A percentile compares a stretch with the other conserved stretches of the same genome.
phyloP scores from a whole-genome alignment of 768 basidiomycete species.

The Sarcodon sp. region DNA sequence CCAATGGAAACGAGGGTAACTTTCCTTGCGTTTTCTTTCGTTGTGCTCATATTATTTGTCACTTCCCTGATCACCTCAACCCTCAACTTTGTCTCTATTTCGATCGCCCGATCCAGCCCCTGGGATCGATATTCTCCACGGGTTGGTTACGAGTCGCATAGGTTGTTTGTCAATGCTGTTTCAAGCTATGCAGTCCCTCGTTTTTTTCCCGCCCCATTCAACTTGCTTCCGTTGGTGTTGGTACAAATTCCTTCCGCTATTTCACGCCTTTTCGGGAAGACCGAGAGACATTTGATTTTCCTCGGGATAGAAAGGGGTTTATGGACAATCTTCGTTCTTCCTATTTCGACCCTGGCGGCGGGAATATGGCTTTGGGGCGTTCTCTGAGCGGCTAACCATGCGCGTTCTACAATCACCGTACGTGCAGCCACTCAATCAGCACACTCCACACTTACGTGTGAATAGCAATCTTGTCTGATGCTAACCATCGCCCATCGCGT shows the following conservation, averaged over 20 bases:
- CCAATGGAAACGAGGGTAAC: conserved; percentile 36
- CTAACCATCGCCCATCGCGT: no score
- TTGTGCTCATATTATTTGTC: conserved; percentile 22
- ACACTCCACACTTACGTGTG: no score
- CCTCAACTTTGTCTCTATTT: conserved; percentile 6
- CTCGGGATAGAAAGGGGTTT: conserved; percentile 17
- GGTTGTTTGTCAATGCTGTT: conserved; percentile 23
- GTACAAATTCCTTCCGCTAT: conserved; percentile 7
- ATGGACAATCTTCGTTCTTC: conserved; percentile 30
- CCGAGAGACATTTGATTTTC: conserved; percentile 1
- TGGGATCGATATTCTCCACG: conserved; percentile 39
- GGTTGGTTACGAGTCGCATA: conserved; percentile 32
- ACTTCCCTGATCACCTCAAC: conserved; percentile 20
- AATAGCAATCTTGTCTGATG: no score
- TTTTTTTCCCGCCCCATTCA: conserved; percentile 40
- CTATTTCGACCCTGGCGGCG: conserved; percentile 19
- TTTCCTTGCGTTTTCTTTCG: conserved; percentile 24
- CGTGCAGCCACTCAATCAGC: no score
- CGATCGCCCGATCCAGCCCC: neutral
- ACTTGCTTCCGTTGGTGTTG: conserved; percentile 21
- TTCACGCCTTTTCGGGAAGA: conserved; percentile 11
- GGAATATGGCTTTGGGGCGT: conserved; percentile 16
- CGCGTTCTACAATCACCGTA: no score
- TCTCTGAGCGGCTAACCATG: neutral
- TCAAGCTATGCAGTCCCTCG: conserved; percentile 19